phyloP scores from a whole-genome alignment of 2,329 filamentous ascomycete genomes.

The Daldinia eschscholtzii region DNA sequence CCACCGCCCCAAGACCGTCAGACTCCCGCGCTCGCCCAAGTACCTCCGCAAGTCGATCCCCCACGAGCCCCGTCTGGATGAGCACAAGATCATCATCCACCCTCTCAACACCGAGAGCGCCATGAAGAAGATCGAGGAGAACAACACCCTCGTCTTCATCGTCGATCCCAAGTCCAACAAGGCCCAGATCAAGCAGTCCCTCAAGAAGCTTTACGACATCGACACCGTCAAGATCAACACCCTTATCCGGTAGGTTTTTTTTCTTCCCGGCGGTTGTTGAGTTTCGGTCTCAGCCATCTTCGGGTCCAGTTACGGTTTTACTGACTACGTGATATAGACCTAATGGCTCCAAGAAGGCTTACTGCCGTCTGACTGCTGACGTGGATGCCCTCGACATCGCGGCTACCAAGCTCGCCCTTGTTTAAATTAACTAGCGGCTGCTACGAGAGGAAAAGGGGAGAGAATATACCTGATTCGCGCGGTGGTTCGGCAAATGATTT shows the following conservation, averaged over 20 bases:
- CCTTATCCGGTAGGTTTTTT: slow-evolving; percentile 82
- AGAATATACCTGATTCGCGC: slow-evolving; percentile 35
- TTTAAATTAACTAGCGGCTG: slow-evolving; percentile 74
- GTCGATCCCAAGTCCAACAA: slow-evolving; percentile 99
- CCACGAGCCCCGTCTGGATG: slow-evolving; percentile 90
- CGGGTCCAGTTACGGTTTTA: not conserved
- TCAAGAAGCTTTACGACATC: slow-evolving; percentile 99
- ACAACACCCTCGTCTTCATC: slow-evolving; percentile 99
- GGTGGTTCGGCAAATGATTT: slow-evolving; percentile 27
- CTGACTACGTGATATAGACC: slow-evolving; percentile 69
- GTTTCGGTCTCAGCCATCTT: not conserved
- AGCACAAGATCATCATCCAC: slow-evolving; percentile 97
- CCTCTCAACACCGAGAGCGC: slow-evolving; percentile 99
- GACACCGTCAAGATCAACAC: slow-evolving; percentile 99
- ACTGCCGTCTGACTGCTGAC: slow-evolving; percentile 92
- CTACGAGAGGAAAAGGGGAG: slow-evolving; percentile 49
- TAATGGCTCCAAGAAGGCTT: slow-evolving; percentile 99
- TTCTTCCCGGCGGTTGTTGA: not conserved
- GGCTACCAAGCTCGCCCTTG: slow-evolving; percentile 97
- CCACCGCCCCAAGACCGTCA: slow-evolving; percentile 97
- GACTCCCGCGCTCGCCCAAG: slow-evolving; percentile 90
- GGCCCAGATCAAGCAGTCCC: slow-evolving; percentile 96
- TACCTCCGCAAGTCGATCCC: slow-evolving; percentile 97
- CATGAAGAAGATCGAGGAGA: slow-evolving; percentile 99
- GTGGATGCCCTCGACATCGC: slow-evolving; percentile 99